Evolutionary conservation across 1,284 basidiomycete genomes (phyloP), one percentile per base, ranked within the genome.

Genomic region (Sporisorium graminicola): DNA sequence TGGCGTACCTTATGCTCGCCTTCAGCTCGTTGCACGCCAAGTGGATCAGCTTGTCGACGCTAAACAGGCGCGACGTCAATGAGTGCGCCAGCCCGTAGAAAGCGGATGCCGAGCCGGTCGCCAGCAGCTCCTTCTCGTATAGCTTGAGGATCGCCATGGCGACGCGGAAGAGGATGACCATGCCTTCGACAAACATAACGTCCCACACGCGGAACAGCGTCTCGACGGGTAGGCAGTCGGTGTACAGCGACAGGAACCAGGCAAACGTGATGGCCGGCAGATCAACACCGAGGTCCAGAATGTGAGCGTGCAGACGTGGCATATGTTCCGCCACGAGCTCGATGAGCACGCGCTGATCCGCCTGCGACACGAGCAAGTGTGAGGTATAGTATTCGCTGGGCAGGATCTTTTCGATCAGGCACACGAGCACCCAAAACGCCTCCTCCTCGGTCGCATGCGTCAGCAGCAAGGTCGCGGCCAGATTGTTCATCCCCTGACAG

Each of bases 201-300:
- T 99, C 96, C 85, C 95, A 85, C 7, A 85, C 82, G 12, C 84
- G 74, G 58, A 85, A 85, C 5, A 85, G 74, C 24, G 83, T 85
- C 67, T 97, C 95, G 26, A 98, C 93, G 4, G 96, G 96, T 4
- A 98, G 87, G 86, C 95, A 97, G 82, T 98, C 95, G 0, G 96
- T 98, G 83, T 98, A 99, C 20, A 99, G 88, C 6, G 94, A 95
- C 42, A 99, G 88, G 87, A 98, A 98, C 96, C 96, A 99, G 3
- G 95, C 95, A 87, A 98, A 98, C 65, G 94, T 98, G 64, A 98
- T 94, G 0, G 95, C 95, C 1, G 92, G 91, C 5, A 99, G 89
- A 83, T 99, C 95, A 2, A 98, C 91, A 2, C 92, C 93, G 0
- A 98, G 89, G 18, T 91, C 89, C 4, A 88, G 89, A 24, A 99